A percentile compares a stretch with the other conserved stretches of the same genome.
phyloP scores from a whole-genome alignment of 1,139 yeast genomes.

The Pichia sp. region DNA sequence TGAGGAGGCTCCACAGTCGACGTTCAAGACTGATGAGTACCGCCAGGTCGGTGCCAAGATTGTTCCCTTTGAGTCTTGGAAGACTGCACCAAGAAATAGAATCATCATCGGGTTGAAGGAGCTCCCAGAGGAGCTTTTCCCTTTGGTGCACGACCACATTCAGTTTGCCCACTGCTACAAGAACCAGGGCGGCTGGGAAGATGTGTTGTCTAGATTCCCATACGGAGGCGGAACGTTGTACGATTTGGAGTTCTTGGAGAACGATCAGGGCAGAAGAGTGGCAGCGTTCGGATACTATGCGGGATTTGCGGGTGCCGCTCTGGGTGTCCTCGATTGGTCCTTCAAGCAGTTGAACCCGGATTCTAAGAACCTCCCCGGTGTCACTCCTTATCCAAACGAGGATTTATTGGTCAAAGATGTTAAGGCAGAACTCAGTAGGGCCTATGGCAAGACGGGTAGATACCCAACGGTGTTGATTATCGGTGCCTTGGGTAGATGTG shows the following conservation, averaged over 20 bases:
- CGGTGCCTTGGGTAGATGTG: conserved; percentile 98
- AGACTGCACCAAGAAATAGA: conserved; percentile 81
- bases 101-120: conserved; percentile 92
- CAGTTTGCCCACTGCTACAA: conserved; percentile 99
- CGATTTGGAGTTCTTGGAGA: conserved; percentile 90
- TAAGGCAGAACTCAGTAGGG: conserved; percentile 54
- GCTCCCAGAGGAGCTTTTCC: conserved; percentile 91
- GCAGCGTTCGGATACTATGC: conserved; percentile 99
- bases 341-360: conserved; percentile 74
- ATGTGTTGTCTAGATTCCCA: conserved; percentile 83
- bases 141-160: conserved; percentile 90
- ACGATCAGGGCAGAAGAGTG: conserved; percentile 94
- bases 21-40: conserved; percentile 73
- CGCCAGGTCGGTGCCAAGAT: conserved; percentile 75
- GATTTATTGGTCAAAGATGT: conserved; percentile 66
- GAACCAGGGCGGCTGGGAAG: conserved; percentile 96
- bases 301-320: conserved; percentile 98
- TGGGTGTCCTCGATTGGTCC: conserved; percentile 93
- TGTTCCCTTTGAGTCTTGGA: conserved; percentile 94
- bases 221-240: conserved; percentile 86
- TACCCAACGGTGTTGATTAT: conserved; percentile 80
- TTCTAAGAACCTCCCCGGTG: conserved; percentile 64
- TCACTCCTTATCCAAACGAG: conserved; percentile 81
- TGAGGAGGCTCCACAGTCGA: conserved; percentile 82
- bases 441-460: conserved; percentile 59